Evolutionary conservation across 495 filamentous ascomycete genomes (phyloP), one percentile per base, ranked within the genome.

Genomic region (Cryomyces minteri): DNA sequence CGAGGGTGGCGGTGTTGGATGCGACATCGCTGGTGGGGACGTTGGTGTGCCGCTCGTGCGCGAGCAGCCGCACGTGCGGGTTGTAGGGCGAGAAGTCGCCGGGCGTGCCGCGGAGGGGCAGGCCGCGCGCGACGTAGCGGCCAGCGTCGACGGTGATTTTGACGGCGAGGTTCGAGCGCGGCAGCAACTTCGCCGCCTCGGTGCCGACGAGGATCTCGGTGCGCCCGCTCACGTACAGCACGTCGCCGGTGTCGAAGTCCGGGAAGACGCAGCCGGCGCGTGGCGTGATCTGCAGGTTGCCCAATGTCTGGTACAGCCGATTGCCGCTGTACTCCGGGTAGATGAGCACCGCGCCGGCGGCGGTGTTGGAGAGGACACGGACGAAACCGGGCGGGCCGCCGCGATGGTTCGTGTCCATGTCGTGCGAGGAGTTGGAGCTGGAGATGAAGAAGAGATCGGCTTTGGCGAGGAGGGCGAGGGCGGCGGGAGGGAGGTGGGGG

Each of bases 301-400:
- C 84, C 6, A 88, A 65, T 1, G 79, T 80, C 59, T 92, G 84
- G 49, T 90, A 90, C 0, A 88, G 64, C 37, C 80, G 65, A 57
- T 93, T 88, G 4, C 83, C 84, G 30, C 77, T 82, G 58, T 82
- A 85, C 58, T 90, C 84, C 0, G 84, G 82, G 59, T 80, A 90
- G 11, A 77, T 67, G 30, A 88, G 54, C 4, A 71, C 68, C 4
- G 64, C 57, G 0, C 66, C 71, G 4, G 48, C 53, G 3, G 60
- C 47, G 14, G 61, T 55, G 55, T 82, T 81, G 29, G 64, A 65
- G 0, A 77, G 44, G 28, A 87, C 63, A 28, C 83, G 69, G 6
- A 85, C 63, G 59, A 88, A 87, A 3, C 84, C 85, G 25, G 69
- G 65, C 5, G 80, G 68, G 0, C 84, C 84, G 34, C 85, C 84